Base-by-base conservation (phyloP, 2,329 filamentous ascomycete species). In the Aspergillus sp. region DNA sequence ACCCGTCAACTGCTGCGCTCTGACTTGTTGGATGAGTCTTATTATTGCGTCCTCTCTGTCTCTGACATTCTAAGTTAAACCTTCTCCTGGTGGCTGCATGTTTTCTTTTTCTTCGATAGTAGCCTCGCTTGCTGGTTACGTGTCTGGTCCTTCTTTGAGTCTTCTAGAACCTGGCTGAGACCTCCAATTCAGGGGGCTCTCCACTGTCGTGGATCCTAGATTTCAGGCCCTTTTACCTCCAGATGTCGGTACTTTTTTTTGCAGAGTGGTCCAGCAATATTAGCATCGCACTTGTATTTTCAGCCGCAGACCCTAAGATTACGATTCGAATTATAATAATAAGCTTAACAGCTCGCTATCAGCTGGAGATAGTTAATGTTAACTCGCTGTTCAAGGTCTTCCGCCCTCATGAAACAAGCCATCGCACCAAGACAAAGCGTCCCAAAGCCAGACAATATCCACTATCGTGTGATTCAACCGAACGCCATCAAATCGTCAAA, bases 121-220 rank as follows among this genome's bases (percentile, higher is more conserved):
- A 28, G 6, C 25, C 43, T 28, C 28, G 2, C 43, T 15, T 23
- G 23, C 15, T 17, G 22, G 9, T 57, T 50, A 51, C 55, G 55
- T 57, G 55, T 41, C 41, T 31, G 11, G 8, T 13, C 46, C 31
- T 57, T 57, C 55, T 45, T 25, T 46, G 9, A 46, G 38, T 23
- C 55, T 57, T 57, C 55, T 57, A 57, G 55, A 57, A 57, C 47
- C 23, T 30, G 23, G 7, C 7, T 51, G 22, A 45, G n/a, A 17
- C 41, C 23, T 43, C 38, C 38, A 46, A 8, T 45, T 55, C 53
- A 55, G 53, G 53, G 53, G 53, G 19, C 47, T 41, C 34, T 41
- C 34, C 34, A 41, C 34, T 6, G 7, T 30, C 31, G 17, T 51
- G 34, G 34, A 52, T 41, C 34, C 11, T 13, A 41, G 34, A 41